Evolutionary conservation across 23 red algal genomes (phyloP).

Genomic region (Gracilaria caudata): DNA sequence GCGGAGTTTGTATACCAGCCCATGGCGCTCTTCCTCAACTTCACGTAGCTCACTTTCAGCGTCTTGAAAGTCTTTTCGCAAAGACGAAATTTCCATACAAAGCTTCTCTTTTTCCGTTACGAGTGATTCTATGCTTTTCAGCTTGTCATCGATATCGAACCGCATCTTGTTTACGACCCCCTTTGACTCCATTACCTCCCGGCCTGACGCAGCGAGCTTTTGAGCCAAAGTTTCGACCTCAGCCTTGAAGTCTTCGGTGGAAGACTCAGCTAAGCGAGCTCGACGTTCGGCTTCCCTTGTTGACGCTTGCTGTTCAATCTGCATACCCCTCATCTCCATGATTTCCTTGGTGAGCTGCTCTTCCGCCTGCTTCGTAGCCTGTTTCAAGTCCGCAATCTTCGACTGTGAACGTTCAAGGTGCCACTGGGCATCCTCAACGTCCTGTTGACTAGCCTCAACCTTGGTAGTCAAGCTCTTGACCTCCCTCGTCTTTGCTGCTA

Average conservation of each 20-base stretch:
- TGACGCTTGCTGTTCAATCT: constrained; percentile 24
- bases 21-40: constrained; percentile 17
- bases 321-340: constrained; percentile 27
- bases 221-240: constrained; percentile 43
- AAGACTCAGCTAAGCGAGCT: constrained; percentile 29
- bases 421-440: constrained; percentile 60
- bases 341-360: constrained; percentile 39
- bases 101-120: constrained; percentile 12
- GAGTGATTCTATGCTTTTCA: constrained; percentile 1
- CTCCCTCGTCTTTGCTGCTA: constrained; percentile 39
- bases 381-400: constrained; percentile 54
- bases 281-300: constrained; percentile 43
- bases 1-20: neutral
- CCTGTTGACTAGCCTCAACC: constrained; percentile 32
- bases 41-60: neutral
- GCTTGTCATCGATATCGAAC: constrained; percentile 5
- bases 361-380: constrained; percentile 27
- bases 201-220: neutral
- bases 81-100: neutral
- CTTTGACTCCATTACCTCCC: constrained; percentile 2
- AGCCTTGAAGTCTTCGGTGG: constrained; percentile 33
- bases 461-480: constrained; percentile 37
- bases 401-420: constrained; percentile 48
- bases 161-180: neutral
- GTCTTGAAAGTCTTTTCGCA: neutral